Evolutionary conservation across 108 stramenopile genomes (phyloP), one percentile per base, ranked within the genome.

Genomic region (Chaetoceros tenuissimus): DNA sequence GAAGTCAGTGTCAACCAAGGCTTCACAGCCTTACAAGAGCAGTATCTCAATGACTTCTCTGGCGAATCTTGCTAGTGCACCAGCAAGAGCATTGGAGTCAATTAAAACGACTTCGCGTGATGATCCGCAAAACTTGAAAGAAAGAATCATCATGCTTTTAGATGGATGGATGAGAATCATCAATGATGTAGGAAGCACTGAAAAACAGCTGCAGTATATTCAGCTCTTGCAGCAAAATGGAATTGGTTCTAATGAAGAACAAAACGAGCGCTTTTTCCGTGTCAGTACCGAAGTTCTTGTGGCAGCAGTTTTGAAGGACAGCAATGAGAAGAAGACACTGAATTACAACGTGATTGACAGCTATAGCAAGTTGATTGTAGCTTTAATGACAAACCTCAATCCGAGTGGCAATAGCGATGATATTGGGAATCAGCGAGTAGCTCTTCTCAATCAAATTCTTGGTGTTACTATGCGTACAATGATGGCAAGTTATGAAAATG

Each of bases 101-200:
- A 77, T 73, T 23, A 76, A 73, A 51, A 65, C 47, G 47, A 81
- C 82, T 40, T 62, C 83, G 3, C 57, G 62, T 17, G 81, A 72
- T 29, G 95, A 94, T 55, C 88, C 91, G 20, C 78, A 77, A 5
- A 81, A 72, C 67, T 77, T 87, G 1, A 77, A 80, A 44, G 82
- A 90, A 53, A 90, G 94, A 51, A 94, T 98, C 31, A 85, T 95
- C 3, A 63, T 69, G 7, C 69, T 99, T 48, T 63, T 99, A 55
- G 94, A 98, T 30, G 74, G 85, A 59, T 99, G 99, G 99, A 84
- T 99, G 52, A 93, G 93, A 34, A 62, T 98, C 23, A 81, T 94
- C 51, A 86, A 55, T 53, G 96, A 97, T 18, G 34, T 40, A 40
- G 57, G 77, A 0, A 69, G 78, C 17, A 94, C 81, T 64, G 97